Base-by-base conservation (phyloP, 257 asterid species). In the Capsicum chinense region DNA sequence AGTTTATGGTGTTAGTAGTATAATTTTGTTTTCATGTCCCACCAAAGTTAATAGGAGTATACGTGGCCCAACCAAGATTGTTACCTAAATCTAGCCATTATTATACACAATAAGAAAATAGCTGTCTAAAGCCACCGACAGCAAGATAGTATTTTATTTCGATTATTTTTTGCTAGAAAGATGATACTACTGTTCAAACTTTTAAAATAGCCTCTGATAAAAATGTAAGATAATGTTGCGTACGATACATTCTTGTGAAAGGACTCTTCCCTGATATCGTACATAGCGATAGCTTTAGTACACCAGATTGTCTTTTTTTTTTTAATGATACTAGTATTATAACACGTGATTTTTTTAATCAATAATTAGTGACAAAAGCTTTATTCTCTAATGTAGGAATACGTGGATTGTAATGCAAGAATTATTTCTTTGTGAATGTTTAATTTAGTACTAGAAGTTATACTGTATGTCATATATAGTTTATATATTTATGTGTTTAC, bases 51-150 rank as follows among this genome's bases (percentile, higher is more conserved):
- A 52, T 54, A 6, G 60, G 39, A 76, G 48, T 26, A 26, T 33
- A 76, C 81, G 64, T 76, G 81, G 48, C 44, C 47, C 47, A 76
- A 21, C 48, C 64, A 26, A 54, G 81, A 54, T 76, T 76, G 81
- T 54, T 21, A 76, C 63, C 26, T 13, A 26, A 26, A 76, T 39
- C 54, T 15, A 42, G 54, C 42, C 4, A 14, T 76, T n/a, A 54
- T 13, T 11, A 74, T 6, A 21, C n/a, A 71, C 81, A 76, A 26
- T 3, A 54, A 76, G 64, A 54, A 54, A 50, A 54, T 76, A 76
- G 81, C 64, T 76, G 50, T 21, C 81, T 71, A 76, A 7, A 26
- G 50, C 81, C 81, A 76, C 81, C 81, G 81, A 76, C 81, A 76
- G 81, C 63, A 7, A 37, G 78, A 39, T 6, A 2, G 0, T 12